Conservation (phyloP, 2,329 filamentous ascomycete species). For the Tympanopsis confertula region DNA sequence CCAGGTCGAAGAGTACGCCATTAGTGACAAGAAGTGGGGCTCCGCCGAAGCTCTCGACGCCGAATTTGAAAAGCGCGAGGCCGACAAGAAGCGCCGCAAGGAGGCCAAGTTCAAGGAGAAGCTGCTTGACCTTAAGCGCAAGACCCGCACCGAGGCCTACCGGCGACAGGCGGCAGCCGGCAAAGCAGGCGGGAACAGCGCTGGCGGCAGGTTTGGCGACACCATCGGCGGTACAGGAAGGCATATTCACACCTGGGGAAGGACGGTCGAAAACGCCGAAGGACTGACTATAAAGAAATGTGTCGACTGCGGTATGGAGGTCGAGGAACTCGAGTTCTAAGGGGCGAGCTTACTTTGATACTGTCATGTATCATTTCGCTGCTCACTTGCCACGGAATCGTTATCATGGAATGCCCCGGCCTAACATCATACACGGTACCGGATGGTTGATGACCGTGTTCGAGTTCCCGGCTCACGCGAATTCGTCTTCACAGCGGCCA, state of each 20-base stretch:
- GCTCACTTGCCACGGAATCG: too few species aligned
- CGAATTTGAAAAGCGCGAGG: conserved; percentile 72
- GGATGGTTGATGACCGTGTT: too few species aligned
- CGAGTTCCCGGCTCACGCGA: too few species aligned
- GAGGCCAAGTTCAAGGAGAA: conserved; percentile 87
- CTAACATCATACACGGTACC: too few species aligned
- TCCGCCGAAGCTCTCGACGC: conserved; percentile 73
- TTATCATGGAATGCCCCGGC: too few species aligned
- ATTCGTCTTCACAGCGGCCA: too few species aligned
- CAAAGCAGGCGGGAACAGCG: conserved; percentile 21
- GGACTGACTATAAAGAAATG: conserved; percentile 76
- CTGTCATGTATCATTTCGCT: too few species aligned
- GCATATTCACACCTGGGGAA: conserved; percentile 83
- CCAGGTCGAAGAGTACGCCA: conserved; percentile 89
- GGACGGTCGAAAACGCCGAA: conserved; percentile 54
- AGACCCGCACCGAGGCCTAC: conserved; percentile 83
- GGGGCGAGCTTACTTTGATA: too few species aligned
- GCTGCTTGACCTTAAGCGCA: conserved; percentile 79
- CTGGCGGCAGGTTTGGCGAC: conserved; percentile 60
- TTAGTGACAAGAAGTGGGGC: conserved; percentile 77
- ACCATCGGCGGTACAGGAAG: conserved; percentile 52
- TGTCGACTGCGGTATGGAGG: conserved; percentile 64
- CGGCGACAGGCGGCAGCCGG: conserved; percentile 53
- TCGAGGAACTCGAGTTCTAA: conserved; percentile 62
- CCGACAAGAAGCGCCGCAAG: conserved; percentile 72